phyloP scores from a whole-genome alignment of 1,139 yeast genomes.

The Pichia sp. region DNA sequence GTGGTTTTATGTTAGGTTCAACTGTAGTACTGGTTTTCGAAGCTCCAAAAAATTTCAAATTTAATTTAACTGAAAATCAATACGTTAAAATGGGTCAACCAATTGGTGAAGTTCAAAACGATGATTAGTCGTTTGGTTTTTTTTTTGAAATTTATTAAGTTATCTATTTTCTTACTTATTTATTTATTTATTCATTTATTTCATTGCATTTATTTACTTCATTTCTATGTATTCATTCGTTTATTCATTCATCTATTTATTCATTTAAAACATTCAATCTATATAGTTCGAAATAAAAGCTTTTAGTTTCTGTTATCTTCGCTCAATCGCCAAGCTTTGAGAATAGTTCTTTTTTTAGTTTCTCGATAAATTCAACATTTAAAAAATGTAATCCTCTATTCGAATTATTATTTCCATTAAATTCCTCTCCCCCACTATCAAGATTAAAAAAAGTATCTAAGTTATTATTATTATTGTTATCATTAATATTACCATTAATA shows the following conservation, averaged over 20 bases:
- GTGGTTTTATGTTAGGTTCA: constrained; percentile 93
- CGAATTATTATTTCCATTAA: constrained; percentile 8
- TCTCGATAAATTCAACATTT: constrained; percentile 45
- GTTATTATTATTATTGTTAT: background rate
- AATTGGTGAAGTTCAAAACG: constrained; percentile 43
- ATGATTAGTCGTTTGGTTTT: background rate
- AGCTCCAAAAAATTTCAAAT: constrained; percentile 76
- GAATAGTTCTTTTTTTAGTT: constrained; percentile 38
- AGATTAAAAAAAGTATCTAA: background rate
- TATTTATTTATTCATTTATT: no score
- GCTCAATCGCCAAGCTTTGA: background rate
- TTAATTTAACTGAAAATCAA: constrained; percentile 64
- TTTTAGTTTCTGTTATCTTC: no score
- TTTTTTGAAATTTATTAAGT: no score
- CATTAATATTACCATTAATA: background rate
- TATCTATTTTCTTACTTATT: no score
- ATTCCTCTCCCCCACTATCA: constrained; percentile 5
- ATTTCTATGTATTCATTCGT: no score
- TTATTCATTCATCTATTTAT: background rate
- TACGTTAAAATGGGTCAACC: constrained; percentile 81
- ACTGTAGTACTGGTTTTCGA: constrained; percentile 95
- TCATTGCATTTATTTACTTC: no score
- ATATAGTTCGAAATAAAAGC: no score
- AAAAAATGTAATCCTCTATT: constrained; percentile 31
- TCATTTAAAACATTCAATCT: background rate